Conservation (phyloP, 208 protist species). For the Porcisia deanei region DNA sequence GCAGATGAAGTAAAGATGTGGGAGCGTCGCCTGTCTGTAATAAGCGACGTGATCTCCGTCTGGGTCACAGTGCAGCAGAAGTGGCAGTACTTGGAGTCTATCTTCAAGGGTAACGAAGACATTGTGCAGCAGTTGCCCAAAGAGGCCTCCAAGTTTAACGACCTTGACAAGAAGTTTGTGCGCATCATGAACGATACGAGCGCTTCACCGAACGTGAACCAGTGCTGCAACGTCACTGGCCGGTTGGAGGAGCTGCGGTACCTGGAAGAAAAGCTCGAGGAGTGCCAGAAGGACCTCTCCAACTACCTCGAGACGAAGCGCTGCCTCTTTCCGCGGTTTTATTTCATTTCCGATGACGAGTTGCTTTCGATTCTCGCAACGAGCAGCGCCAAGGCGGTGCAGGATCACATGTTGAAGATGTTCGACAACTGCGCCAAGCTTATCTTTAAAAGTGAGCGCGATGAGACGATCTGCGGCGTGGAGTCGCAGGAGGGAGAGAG, state of each 20-base stretch:
- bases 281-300: constrained; percentile 98
- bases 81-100: constrained; percentile 99
- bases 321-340: constrained; percentile 98
- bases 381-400: constrained; percentile 93
- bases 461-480: constrained; percentile 95
- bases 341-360: constrained; percentile 99
- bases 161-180: constrained; percentile 96
- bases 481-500: constrained; percentile 96
- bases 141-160: constrained; percentile 97
- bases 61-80: constrained; percentile 99
- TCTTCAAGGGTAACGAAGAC: constrained; percentile 99
- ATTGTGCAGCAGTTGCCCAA: constrained; percentile 98
- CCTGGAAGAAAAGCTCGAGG: constrained; percentile 95
- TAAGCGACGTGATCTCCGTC: constrained; percentile 96
- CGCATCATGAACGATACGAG: constrained; percentile 97
- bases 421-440: constrained; percentile 97
- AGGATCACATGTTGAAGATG: constrained; percentile 99
- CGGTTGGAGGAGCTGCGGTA: constrained; percentile 94
- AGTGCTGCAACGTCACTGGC: constrained; percentile 91
- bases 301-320: constrained; percentile 99
- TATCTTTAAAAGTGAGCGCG: constrained; percentile 92
- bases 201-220: constrained; percentile 92
- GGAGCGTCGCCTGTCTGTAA: constrained; percentile 95
- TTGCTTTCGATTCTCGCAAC: constrained; percentile 98
- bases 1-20: constrained; percentile 95